These are phyloP conservation scores for Penicillium subrubescens DNA, from an alignment of 495 filamentous ascomycete genomes.

Conservation along the genomic window DNA sequence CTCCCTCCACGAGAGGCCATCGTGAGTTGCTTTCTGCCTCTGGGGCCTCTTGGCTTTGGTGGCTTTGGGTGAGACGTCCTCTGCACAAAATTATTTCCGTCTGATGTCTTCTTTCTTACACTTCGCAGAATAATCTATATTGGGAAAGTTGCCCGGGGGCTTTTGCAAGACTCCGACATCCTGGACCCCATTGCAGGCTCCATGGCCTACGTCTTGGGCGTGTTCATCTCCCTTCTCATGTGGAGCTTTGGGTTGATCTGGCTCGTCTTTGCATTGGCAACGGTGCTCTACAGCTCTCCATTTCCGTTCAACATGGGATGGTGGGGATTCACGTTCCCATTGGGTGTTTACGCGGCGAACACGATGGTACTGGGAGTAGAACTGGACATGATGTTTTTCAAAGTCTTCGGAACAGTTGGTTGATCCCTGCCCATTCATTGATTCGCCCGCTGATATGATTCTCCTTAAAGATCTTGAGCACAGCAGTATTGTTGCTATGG, in stretches of 20 bases:
- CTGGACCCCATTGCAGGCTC: constrained; percentile 35
- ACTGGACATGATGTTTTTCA: constrained; percentile 51
- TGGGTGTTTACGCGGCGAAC: constrained; percentile 55
- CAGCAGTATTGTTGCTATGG: constrained; percentile 46
- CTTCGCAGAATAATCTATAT: constrained; percentile 39
- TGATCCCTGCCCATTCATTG: background rate
- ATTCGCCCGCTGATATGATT: background rate
- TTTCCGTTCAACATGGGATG: constrained; percentile 67
- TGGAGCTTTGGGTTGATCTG: constrained; percentile 55
- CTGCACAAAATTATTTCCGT: background rate
- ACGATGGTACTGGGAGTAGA: constrained; percentile 49
- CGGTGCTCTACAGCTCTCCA: constrained; percentile 34
- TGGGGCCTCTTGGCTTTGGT: constrained; percentile 51
- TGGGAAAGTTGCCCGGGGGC: constrained; percentile 40
- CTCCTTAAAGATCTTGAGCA: constrained; percentile 36
- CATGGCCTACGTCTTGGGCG: constrained; percentile 44
- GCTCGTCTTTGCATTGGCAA: constrained; percentile 50
- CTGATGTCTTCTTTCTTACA: background rate
- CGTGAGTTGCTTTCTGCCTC: constrained; percentile 48
- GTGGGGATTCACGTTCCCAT: constrained; percentile 64
- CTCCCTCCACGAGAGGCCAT: constrained; percentile 48
- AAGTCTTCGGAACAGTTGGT: constrained; percentile 49
- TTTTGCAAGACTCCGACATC: constrained; percentile 30
- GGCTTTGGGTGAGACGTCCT: constrained; percentile 37
- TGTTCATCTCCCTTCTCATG: constrained; percentile 44